Evolutionary conservation across 495 filamentous ascomycete genomes (phyloP), one percentile per base, ranked within the genome.

Genomic region (Tuber microsphaerosporum): DNA sequence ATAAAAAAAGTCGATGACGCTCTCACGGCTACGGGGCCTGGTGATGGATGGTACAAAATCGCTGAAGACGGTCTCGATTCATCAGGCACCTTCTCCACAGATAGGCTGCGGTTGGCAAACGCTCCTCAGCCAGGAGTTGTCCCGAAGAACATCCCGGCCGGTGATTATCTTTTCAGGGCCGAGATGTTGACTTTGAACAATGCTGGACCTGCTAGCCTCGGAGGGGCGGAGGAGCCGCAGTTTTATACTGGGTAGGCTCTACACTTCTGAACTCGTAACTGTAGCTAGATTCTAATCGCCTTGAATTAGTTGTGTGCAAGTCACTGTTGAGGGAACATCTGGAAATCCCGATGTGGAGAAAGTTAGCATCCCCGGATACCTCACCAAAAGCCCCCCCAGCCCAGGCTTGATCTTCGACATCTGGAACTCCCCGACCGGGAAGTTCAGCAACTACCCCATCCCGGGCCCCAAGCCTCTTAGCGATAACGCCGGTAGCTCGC

Each of bases 41-140:
- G 92, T 5, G 85, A 85, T 70, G 92, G 92, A 42, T 94, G 92
- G 92, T 92, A 93, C 87, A 93, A 93, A 85, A 89, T 93, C 31
- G 44, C 51, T 10, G 75, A 81, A 6, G 79, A 81, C 16, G 79
- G 79, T 0, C 71, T 81, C 44, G 42, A 34, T 20, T 41, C 48
- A 4, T 80, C 79, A 51, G 84, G 84, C 19, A 84, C 88, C 69
- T 93, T 91, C 89, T 92, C 92, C 80, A 92, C 89, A 4, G 87
- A 91, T 75, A 89, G 89, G 65, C 81, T 94, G 34, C 90, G 91
- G 70, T 84, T 83, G 22, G 88, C 89, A 77, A 86, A 89, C 44
- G 91, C 91, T 5, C 85, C 89, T 7, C 83, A 93, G 19, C 87
- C 87, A 12, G 85, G 89, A 51, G 82, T 83, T 1, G 83, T 93